A percentile compares a stretch with the other conserved stretches of the same genome.
Conservation (phyloP, 139 green algal genomes). For the Yamagishiella unicocca region DNA sequence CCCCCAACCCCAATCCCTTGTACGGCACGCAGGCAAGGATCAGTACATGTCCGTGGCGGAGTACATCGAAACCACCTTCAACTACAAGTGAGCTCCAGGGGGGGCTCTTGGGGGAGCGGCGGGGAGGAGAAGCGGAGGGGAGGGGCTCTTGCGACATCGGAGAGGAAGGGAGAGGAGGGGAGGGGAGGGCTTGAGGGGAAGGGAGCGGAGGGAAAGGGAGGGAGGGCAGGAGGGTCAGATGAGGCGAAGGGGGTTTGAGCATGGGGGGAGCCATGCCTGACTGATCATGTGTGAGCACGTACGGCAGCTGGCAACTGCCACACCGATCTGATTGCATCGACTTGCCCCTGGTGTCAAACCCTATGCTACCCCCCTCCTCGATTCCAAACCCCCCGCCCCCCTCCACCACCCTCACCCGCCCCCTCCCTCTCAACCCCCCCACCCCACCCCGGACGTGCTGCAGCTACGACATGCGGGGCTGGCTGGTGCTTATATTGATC, state of each 20-base stretch:
- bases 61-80: constrained; percentile 37
- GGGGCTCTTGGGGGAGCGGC: too few species aligned
- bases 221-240: too few species aligned
- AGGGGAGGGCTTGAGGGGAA: too few species aligned
- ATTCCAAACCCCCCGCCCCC: neutral
- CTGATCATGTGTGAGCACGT: neutral
- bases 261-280: neutral
- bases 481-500: constrained; percentile 43
- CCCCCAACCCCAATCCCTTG: neutral
- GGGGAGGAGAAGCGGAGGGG: neutral
- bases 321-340: neutral
- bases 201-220: too few species aligned
- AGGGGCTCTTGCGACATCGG: neutral
- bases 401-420: neutral
- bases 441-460: neutral
- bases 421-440: neutral
- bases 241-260: too few species aligned
- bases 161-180: too few species aligned
- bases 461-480: constrained; percentile 44
- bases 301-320: neutral
- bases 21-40: neutral
- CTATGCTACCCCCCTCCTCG: neutral
- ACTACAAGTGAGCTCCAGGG: constrained; percentile 33
- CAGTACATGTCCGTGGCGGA: constrained; percentile 13
- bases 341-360: neutral